These are phyloP conservation scores for Plectosphaerella cucumerina DNA, from an alignment of 2,329 filamentous ascomycete species.

Conservation along the genomic window DNA sequence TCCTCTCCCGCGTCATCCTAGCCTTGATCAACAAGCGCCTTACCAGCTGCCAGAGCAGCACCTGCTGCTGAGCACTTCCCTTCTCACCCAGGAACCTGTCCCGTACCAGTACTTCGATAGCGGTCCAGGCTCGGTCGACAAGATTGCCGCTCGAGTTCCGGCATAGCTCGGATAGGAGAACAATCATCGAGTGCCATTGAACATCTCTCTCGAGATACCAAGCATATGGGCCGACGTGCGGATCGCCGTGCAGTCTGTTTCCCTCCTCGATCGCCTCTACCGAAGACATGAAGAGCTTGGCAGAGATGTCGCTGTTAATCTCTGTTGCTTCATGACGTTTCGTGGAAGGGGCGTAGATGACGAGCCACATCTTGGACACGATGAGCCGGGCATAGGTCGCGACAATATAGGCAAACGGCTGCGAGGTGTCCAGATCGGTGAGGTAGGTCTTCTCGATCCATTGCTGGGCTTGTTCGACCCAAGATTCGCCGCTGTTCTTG, in stretches of 20 bases:
- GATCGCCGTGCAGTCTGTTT: background rate
- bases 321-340: background rate
- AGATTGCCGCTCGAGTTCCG: background rate
- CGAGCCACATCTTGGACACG: background rate
- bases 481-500: background rate
- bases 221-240: background rate
- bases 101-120: background rate
- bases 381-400: background rate
- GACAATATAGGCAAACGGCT: background rate
- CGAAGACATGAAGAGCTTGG: background rate
- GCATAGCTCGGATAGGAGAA: background rate
- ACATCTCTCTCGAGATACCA: background rate
- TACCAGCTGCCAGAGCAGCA: background rate
- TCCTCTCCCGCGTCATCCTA: background rate
- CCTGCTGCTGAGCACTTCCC: background rate
- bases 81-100: background rate
- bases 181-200: background rate
- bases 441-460: slow-evolving; percentile 1
- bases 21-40: slow-evolving; percentile 2
- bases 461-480: background rate
- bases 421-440: background rate
- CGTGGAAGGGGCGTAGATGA: background rate
- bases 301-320: background rate
- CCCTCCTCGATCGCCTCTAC: background rate
- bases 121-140: background rate